Base-by-base conservation (phyloP, 2,329 filamentous ascomycete species). In the Claviceps sp. region DNA sequence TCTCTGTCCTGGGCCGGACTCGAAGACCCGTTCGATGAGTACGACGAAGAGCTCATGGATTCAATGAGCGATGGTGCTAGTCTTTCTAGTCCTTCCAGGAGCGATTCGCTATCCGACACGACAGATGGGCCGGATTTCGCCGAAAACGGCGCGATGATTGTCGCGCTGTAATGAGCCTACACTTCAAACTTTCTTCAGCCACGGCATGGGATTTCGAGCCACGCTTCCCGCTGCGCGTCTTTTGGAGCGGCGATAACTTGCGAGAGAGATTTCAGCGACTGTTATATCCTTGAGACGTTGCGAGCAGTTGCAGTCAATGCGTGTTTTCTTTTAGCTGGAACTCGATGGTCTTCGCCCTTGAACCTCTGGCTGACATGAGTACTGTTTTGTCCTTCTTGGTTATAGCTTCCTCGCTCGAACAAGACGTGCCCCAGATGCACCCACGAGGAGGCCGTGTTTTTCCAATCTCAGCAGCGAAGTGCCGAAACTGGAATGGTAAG, bases 401-500 rank as follows among this genome's bases (percentile, higher is more conserved):
- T 76, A 65, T 80, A 96, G 90, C 86, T 97, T 68, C 93, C 93
- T 58, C 85, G 90, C 63, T 84, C 88, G 62, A 87, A 88, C 67
- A 88, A 86, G 71, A 78, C 78, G 55, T 98, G 93, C 72, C 88
- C 89, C 50, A 78, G 76, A 60, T 98, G 94, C 75, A 78, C 79
- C 59, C 86, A 93, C 68, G 81, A 82, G 60, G 90, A 97, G 71
- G 89, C 90, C 46, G 94, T 98, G 55, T 98, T 95, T 73, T 98
- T 98, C 75, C 93, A 98, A 73, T 96, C 90, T 56, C 93, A 98
- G 67, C 90, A 97, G 74, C 86, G 93, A 70, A 95, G 86, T 60
- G 88, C 88, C 48, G 90, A 97, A 70, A 98, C 93, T 45, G 93
- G 93, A 73, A 98, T 98, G 93, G 93, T 97, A 71, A 76, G 86